A percentile compares a stretch with the other conserved stretches of the same genome.
These are phyloP conservation scores for Daldinia bambusicola DNA, from an alignment of 495 filamentous ascomycete species.

Conservation along the genomic window DNA sequence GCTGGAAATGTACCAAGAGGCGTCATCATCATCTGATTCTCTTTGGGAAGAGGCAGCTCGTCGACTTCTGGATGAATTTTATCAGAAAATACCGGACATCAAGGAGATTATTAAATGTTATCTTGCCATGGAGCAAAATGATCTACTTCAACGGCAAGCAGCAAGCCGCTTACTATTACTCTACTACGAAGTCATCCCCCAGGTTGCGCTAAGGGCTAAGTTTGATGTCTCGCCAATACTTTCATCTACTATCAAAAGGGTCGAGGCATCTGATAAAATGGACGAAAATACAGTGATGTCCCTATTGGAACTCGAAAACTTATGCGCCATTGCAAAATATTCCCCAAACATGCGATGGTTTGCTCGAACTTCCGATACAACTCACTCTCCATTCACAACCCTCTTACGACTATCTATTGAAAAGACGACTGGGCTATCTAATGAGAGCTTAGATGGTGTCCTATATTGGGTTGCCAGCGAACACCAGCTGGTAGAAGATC, in stretches of 20 bases:
- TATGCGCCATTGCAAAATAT: constrained; percentile 78
- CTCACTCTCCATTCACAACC: constrained; percentile 71
- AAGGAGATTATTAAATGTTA: constrained; percentile 79
- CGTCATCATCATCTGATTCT: constrained; percentile 52
- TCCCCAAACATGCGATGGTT: constrained; percentile 88
- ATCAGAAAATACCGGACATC: constrained; percentile 77
- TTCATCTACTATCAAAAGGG: constrained; percentile 65
- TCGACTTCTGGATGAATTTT: constrained; percentile 77
- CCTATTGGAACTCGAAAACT: constrained; percentile 75
- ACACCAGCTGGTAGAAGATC: constrained; percentile 57
- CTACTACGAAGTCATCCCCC: constrained; percentile 84
- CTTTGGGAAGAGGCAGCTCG: constrained; percentile 74
- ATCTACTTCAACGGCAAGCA: constrained; percentile 81
- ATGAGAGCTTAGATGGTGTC: constrained; percentile 56
- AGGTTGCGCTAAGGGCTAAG: constrained; percentile 80
- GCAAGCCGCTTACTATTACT: constrained; percentile 75
- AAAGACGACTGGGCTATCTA: constrained; percentile 53
- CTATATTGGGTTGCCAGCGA: constrained; percentile 63
- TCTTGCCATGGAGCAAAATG: constrained; percentile 68
- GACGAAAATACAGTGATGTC: constrained; percentile 62
- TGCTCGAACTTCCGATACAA: constrained; percentile 58
- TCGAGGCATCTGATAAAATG: constrained; percentile 32
- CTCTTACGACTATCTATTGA: constrained; percentile 66
- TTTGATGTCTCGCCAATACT: constrained; percentile 85
- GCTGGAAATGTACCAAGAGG: constrained; percentile 63